Conservation (phyloP, 805 yeast genomes). For the Wickerhamomyces sydowiorum region DNA sequence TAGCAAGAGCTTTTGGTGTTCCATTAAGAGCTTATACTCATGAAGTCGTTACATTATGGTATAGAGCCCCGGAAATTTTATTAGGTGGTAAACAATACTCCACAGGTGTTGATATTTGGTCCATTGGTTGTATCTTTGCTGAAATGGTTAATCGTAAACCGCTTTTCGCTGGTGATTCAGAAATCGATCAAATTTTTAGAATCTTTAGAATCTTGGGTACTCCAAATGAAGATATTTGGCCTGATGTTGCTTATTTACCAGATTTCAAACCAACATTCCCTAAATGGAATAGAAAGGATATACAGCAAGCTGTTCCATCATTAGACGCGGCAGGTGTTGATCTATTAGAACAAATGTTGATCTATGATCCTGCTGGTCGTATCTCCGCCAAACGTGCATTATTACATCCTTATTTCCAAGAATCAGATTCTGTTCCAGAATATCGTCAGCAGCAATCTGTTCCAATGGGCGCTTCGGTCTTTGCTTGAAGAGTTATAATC, state of each 20-base stretch:
- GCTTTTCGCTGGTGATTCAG: conserved; percentile 94
- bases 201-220: conserved; percentile 92
- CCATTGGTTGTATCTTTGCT: conserved; percentile 95
- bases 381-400: conserved; percentile 93
- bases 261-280: conserved; percentile 94
- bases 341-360: conserved; percentile 68
- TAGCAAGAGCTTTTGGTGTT: conserved; percentile 96
- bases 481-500: conserved; percentile 8
- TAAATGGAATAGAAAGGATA: conserved; percentile 72
- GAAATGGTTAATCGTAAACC: conserved; percentile 97
- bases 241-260: conserved; percentile 84
- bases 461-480: conserved; percentile 25
- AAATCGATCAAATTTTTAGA: conserved; percentile 93
- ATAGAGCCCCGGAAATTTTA: conserved; percentile 92
- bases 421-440: conserved; percentile 30
- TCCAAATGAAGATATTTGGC: conserved; percentile 92
- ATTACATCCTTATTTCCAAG: conserved; percentile 79
- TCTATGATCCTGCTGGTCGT: conserved; percentile 90
- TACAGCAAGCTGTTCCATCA: conserved; percentile 68
- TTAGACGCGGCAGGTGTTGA: conserved; percentile 83
- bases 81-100: conserved; percentile 96
- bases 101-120: conserved; percentile 99
- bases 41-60: conserved; percentile 98
- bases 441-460: conserved; percentile 21
- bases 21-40: conserved; percentile 96